Percentiles rank a stretch among this genome's conserved stretches.
phyloP scores from a whole-genome alignment of 179 eudicot genomes.

The Beta lomatogona region DNA sequence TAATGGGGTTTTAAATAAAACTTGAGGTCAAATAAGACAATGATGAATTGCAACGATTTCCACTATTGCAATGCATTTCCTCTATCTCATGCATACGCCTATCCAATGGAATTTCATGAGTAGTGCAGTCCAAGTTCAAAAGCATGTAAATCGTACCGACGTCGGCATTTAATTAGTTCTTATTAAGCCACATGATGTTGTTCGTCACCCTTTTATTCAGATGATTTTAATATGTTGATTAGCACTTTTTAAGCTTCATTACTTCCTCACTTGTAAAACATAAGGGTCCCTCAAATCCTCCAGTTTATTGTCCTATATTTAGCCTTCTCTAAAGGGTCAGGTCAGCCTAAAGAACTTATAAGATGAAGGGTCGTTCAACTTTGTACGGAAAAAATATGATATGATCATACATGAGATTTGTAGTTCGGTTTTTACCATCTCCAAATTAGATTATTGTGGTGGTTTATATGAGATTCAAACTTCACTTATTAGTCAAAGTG shows the following conservation, averaged over 20 bases:
- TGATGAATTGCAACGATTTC: conserved; percentile 19
- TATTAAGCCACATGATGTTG: neutral
- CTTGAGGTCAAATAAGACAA: conserved; percentile 25
- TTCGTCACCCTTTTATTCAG: neutral
- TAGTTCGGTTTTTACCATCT: too few relatives aligned
- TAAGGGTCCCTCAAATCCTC: neutral
- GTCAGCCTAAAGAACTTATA: conserved; percentile 3
- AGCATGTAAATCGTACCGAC: conserved; percentile 4
- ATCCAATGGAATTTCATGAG: conserved; percentile 15
- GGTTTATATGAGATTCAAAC: too few relatives aligned
- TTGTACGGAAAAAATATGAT: conserved; percentile 1
- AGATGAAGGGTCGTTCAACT: neutral
- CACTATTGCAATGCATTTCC: conserved; percentile 17
- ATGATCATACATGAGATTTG: too few relatives aligned
- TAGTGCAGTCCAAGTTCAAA: conserved; percentile 20
- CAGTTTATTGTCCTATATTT: neutral
- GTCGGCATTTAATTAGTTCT: neutral
- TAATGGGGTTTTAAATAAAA: neutral
- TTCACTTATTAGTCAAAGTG: too few relatives aligned
- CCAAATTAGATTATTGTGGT: too few relatives aligned
- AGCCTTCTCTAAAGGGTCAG: neutral
- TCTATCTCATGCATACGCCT: neutral
- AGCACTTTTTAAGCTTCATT: neutral
- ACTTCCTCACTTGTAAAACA: neutral
- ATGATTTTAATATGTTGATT: neutral